Conservation (phyloP, 2,329 filamentous ascomycete genomes). For the Alternaria conjuncta region DNA sequence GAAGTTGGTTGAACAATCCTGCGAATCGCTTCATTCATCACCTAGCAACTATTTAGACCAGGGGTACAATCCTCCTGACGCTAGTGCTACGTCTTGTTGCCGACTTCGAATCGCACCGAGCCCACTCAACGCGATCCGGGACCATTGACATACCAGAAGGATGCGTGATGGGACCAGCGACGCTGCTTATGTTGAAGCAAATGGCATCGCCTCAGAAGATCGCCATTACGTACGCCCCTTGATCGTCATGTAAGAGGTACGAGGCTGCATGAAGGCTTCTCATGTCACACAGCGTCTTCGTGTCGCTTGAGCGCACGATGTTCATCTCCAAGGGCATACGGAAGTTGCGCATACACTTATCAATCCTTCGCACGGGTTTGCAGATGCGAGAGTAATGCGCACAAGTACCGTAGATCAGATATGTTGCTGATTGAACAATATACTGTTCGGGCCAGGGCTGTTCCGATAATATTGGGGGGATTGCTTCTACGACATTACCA, state of each 20-base stretch:
- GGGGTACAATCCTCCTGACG: not conserved
- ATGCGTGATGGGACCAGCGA: not conserved
- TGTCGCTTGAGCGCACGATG: not conserved
- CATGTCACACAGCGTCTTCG: not conserved
- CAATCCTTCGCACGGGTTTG: not conserved
- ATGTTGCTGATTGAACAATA: not conserved
- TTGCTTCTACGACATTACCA: not conserved
- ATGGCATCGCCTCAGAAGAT: not conserved
- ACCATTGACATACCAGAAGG: not conserved
- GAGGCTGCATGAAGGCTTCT: not conserved
- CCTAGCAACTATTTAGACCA: not conserved
- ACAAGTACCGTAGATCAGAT: not conserved
- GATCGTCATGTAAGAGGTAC: not conserved
- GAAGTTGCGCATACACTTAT: not conserved
- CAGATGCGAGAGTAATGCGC: not conserved
- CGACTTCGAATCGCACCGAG: not conserved
- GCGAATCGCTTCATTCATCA: not conserved
- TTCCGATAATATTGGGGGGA: not conserved
- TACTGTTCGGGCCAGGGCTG: not conserved
- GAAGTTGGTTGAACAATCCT: not conserved
- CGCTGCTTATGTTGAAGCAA: not conserved
- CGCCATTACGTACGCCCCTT: not conserved
- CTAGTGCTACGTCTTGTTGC: not conserved
- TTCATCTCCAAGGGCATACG: not conserved
- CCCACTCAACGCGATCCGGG: not conserved